Conservation (phyloP, 129 eudicot species). For the Rutidosis leptorrhynchoides region DNA sequence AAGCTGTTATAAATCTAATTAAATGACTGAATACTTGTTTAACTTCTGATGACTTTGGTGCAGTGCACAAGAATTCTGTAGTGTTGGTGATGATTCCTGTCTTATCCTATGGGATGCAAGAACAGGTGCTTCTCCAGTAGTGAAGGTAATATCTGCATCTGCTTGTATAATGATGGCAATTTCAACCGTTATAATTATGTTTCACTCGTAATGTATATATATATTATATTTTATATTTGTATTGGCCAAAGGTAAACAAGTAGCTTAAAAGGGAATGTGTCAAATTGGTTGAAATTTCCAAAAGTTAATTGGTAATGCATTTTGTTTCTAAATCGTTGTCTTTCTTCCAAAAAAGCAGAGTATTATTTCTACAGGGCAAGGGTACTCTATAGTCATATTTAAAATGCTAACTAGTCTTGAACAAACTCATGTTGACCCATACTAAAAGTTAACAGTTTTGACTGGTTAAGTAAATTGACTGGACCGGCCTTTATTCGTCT, state of each 20-base stretch:
- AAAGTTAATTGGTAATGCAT: neutral
- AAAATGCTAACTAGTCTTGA: neutral
- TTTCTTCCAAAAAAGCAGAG: neutral
- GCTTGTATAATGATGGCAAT: neutral
- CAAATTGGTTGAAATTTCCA: neutral
- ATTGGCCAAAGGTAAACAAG: neutral
- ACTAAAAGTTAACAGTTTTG: neutral
- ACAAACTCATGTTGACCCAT: neutral
- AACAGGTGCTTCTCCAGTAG: constrained; percentile 63
- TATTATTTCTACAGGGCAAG: neutral
- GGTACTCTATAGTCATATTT: neutral
- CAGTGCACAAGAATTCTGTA: constrained; percentile 87
- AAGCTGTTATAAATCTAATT: neutral
- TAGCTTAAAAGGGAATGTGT: neutral
- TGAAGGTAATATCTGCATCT: constrained; percentile 46
- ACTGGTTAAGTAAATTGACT: neutral
- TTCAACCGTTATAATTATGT: neutral
- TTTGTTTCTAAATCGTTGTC: neutral
- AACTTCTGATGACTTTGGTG: constrained; percentile 16
- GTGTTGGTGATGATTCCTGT: constrained; percentile 97
- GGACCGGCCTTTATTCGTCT: neutral
- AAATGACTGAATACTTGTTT: constrained; percentile 12
- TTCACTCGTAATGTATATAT: neutral
- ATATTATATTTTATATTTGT: neutral
- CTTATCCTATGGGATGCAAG: constrained; percentile 94